Evolutionary conservation across 768 basidiomycete genomes (phyloP).

Genomic region (Leccinellum luteum): DNA sequence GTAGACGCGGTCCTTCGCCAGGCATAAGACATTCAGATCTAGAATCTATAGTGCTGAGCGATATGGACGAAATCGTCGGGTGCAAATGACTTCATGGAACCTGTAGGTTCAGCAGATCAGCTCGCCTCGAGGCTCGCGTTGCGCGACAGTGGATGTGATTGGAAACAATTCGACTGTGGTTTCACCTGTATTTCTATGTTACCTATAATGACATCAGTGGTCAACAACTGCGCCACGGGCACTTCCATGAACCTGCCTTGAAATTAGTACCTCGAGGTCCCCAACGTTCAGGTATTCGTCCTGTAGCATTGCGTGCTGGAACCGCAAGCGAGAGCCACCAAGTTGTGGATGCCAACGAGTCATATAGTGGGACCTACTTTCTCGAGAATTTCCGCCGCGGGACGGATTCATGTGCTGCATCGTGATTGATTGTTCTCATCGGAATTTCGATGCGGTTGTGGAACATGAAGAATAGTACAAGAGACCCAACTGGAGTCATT

Average conservation of each 20-base stretch:
- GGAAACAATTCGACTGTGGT: no score
- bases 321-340: not conserved
- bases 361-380: not conserved
- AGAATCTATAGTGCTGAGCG: not conserved
- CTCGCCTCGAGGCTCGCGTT: no score
- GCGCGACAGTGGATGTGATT: no score
- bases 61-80: not conserved
- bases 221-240: no score
- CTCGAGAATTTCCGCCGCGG: not conserved
- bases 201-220: no score
- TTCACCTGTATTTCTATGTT: no score
- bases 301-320: not conserved
- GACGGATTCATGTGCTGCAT: not conserved
- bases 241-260: not conserved
- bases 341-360: not conserved
- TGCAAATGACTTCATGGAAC: not conserved
- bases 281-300: not conserved
- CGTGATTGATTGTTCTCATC: no score
- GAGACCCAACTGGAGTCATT: constrained; percentile 94
- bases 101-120: no score
- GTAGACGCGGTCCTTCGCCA: no score
- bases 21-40: not conserved
- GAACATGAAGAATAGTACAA: constrained; percentile 29
- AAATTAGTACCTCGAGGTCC: not conserved
- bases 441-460: no score